Conservation (phyloP, 2,329 filamentous ascomycete species). For the Pseudogymnoascus sp. region DNA sequence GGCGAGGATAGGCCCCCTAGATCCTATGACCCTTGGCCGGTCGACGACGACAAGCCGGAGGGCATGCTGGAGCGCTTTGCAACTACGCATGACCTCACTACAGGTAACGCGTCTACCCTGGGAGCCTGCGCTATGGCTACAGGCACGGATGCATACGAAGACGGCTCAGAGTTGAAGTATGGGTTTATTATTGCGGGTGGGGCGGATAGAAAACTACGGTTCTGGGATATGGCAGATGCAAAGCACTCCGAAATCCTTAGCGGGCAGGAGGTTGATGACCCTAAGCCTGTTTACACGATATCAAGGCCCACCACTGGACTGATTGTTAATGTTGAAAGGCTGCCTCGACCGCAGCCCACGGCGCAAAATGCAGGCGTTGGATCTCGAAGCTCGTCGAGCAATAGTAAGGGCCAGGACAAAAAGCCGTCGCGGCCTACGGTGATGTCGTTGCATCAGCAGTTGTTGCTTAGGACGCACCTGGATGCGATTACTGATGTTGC, state of each 20-base stretch:
- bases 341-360: constrained; percentile 22
- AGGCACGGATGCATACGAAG: constrained; percentile 60
- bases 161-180: constrained; percentile 63
- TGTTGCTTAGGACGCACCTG: constrained; percentile 75
- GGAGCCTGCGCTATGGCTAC: constrained; percentile 69
- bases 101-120: constrained; percentile 46
- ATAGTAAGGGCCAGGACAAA: constrained; percentile 20
- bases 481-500: constrained; percentile 83
- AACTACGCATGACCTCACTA: constrained; percentile 57
- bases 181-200: constrained; percentile 83
- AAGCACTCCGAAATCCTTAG: constrained; percentile 76
- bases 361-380: constrained; percentile 26
- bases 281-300: constrained; percentile 62
- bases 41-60: constrained; percentile 83
- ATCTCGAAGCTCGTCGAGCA: constrained; percentile 23
- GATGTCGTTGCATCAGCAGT: constrained; percentile 80
- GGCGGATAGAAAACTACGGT: constrained; percentile 82
- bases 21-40: constrained; percentile 73
- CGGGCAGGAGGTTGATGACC: constrained; percentile 61
- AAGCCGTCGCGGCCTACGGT: constrained; percentile 67
- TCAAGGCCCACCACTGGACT: constrained; percentile 54
- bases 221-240: constrained; percentile 78
- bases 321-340: constrained; percentile 54
- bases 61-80: constrained; percentile 82
- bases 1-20: constrained; percentile 44